Evolutionary conservation across 225 moss, liverwort and hornwort species (phyloP).

Genomic region (Ulota crispa): DNA sequence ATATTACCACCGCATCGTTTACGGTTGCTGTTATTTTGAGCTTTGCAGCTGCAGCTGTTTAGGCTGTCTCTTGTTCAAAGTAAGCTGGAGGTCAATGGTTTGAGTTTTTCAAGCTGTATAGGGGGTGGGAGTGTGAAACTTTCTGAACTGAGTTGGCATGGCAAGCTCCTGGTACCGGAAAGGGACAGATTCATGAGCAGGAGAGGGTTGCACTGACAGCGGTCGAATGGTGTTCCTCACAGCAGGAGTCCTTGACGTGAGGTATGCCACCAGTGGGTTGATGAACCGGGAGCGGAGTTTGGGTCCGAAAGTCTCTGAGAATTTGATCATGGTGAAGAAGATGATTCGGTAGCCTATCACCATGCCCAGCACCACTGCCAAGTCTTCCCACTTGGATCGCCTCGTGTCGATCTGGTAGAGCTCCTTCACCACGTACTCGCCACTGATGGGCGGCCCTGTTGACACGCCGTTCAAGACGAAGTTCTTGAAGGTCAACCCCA

Average conservation of each 20-base stretch:
- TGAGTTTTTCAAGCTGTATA: not conserved
- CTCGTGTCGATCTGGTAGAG: conserved; percentile 33
- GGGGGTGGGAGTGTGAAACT: not conserved
- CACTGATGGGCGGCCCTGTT: conserved; percentile 27
- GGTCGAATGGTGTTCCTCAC: conserved; percentile 28
- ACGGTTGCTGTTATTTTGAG: not conserved
- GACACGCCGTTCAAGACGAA: conserved; percentile 25
- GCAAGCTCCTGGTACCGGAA: conserved; percentile 30
- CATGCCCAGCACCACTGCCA: conserved; percentile 38
- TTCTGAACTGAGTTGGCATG: conserved; percentile 4
- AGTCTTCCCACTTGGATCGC: conserved; percentile 42
- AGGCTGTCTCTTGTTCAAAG: not conserved
- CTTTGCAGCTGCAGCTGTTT: not conserved
- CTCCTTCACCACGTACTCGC: conserved; percentile 35
- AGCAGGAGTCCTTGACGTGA: conserved; percentile 3
- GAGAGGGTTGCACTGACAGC: conserved; percentile 34
- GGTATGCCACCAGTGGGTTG: conserved; percentile 28
- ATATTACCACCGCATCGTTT: not conserved
- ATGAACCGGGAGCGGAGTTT: conserved; percentile 14
- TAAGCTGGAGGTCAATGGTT: not conserved
- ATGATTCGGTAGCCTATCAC: conserved; percentile 41
- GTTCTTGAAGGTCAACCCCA: conserved; percentile 44
- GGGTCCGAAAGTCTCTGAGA: conserved; percentile 28
- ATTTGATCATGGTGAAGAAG: conserved; percentile 52
- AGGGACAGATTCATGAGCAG: conserved; percentile 30